Evolutionary conservation across 2,329 filamentous ascomycete species (phyloP).

Genomic region (Orbilia quercus): DNA sequence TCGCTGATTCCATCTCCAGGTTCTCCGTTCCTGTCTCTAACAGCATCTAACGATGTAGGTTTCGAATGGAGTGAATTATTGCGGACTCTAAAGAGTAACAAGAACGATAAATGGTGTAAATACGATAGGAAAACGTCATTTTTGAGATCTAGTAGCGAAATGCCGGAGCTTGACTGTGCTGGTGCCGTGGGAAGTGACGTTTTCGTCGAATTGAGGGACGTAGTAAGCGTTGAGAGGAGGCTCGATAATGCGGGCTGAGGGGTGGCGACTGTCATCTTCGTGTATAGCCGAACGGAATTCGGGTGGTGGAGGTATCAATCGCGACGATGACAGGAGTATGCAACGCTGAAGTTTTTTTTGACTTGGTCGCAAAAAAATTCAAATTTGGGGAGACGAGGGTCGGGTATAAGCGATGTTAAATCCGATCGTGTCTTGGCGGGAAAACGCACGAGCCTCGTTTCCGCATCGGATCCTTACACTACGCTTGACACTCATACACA

Average conservation of each 20-base stretch:
- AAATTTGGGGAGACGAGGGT: too few species aligned
- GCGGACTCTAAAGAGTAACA: constrained; percentile 83
- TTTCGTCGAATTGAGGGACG: constrained; percentile 36
- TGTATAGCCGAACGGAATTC: background rate
- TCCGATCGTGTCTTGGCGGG: too few species aligned
- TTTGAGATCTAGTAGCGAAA: constrained; percentile 93
- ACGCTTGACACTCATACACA: too few species aligned
- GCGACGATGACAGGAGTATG: too few species aligned
- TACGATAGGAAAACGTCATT: constrained; percentile 98
- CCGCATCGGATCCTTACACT: too few species aligned
- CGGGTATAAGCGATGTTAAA: too few species aligned
- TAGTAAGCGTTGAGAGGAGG: constrained; percentile 41
- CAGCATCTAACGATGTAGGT: background rate
- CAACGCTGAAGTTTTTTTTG: too few species aligned
- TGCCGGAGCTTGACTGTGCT: constrained; percentile 83
- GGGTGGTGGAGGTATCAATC: background rate
- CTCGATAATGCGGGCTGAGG: constrained; percentile 20
- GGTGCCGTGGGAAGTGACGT: constrained; percentile 65
- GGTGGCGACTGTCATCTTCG: constrained; percentile 33
- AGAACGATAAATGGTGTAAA: constrained; percentile 89
- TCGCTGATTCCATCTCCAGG: constrained; percentile 67
- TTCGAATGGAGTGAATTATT: constrained; percentile 61
- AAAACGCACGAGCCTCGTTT: too few species aligned
- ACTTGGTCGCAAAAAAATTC: too few species aligned
- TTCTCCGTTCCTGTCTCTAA: constrained; percentile 62